phyloP scores from a whole-genome alignment of 202 grass and related monocot species.

The Elaeis oleifera region DNA sequence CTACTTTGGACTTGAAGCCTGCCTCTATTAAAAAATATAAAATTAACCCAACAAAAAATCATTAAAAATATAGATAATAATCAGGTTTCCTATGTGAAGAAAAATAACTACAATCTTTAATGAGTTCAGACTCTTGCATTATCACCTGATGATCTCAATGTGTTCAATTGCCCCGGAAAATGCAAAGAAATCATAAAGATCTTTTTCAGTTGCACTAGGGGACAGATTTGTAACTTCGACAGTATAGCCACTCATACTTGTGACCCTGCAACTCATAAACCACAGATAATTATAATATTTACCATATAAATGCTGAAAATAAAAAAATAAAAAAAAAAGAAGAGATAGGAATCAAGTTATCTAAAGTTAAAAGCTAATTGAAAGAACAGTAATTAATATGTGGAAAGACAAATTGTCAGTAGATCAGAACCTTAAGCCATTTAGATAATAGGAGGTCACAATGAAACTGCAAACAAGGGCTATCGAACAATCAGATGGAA shows the following conservation, averaged over 20 bases:
- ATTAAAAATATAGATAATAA: not conserved
- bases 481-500: too few species aligned
- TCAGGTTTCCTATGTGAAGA: not conserved
- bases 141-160: conserved; percentile 82
- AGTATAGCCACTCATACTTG: conserved; percentile 61
- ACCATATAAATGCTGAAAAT: too few species aligned
- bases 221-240: conserved; percentile 89
- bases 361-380: too few species aligned
- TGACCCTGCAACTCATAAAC: conserved; percentile 45
- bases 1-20: too few species aligned
- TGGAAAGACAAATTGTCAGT: too few species aligned
- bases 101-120: not conserved
- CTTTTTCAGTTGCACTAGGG: conserved; percentile 49
- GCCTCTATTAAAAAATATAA: too few species aligned
- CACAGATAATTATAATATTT: not conserved
- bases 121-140: not conserved
- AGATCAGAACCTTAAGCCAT: too few species aligned
- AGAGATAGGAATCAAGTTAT: too few species aligned
- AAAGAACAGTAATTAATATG: too few species aligned
- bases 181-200: conserved; percentile 89
- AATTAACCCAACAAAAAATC: not conserved
- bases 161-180: conserved; percentile 96
- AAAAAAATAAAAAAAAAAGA: too few species aligned
- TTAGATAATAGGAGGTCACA: too few species aligned
- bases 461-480: too few species aligned